Evolutionary conservation across 2,329 filamentous ascomycete species (phyloP), one percentile per base, ranked within the genome.

Genomic region (Aspergillus pseudonomiae): DNA sequence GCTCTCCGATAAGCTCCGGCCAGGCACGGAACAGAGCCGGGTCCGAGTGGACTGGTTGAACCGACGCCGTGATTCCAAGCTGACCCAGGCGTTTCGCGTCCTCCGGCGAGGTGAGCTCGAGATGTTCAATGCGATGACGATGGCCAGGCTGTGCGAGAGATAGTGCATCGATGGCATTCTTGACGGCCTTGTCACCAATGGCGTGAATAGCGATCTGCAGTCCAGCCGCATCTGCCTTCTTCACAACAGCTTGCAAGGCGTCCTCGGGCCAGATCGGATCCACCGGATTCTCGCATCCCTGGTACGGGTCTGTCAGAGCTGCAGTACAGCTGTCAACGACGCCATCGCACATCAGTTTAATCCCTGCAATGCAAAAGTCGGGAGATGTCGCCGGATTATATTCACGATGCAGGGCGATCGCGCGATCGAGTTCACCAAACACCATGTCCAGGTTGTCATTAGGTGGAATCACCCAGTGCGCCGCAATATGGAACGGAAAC

Each of bases 271-370:
- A 85, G 60, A 84, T 80, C 0, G 82, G 79, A 4, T 81, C 81
- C 52, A 78, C 74, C n/a, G 73, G 78, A 59, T 75, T 71, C 4
- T 72, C 72, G 56, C 78, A 79, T n/a, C 71, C 69, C 3, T 77
- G 77, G 63, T 84, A 84, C 1, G 83, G 82, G 60, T 83, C 75
- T 11, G 75, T 65, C 5, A 85, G 74, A 1, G 82, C 81, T 11
- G 83, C 83, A 9, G 82, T 84, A 68, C 83, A 85, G 12, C 81
- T 82, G 63, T 84, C 83, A 43, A 85, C 76, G 0, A 84, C 80
- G 4, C 83, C 83, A 62, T 85, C 83, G 60, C 78, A 80, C 63
- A 85, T 84, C 28, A 84, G 60, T 60, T 85, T 84, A 68, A 84
- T 82, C 7, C 83, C 83, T 0, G 79, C 75, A 30, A 85, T 74